These are phyloP conservation scores for Austroboletus eburneus DNA, from an alignment of 768 basidiomycete genomes.

Conservation along the genomic window DNA sequence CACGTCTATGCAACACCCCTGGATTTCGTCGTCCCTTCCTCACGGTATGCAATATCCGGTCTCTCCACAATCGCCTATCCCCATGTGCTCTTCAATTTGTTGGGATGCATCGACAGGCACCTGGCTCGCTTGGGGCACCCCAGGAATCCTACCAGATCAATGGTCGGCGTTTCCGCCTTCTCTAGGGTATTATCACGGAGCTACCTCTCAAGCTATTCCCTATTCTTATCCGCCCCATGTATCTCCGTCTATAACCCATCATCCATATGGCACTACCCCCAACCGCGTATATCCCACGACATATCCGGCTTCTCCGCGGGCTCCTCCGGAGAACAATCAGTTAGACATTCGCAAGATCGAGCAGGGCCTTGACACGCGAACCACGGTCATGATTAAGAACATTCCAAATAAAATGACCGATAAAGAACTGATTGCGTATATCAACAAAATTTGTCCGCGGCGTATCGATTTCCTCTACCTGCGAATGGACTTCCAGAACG, in stretches of 20 bases:
- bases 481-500: conserved; percentile 81
- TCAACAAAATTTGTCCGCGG: conserved; percentile 67
- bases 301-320: conserved; percentile 27
- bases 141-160: conserved; percentile 24
- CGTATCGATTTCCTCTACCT: conserved; percentile 85
- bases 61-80: conserved; percentile 26
- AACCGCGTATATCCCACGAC: conserved; percentile 19
- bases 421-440: conserved; percentile 63
- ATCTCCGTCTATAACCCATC: conserved; percentile 20
- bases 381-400: conserved; percentile 89
- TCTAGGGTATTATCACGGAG: conserved; percentile 25
- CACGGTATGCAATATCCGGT: conserved; percentile 28
- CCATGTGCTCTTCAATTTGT: conserved; percentile 25
- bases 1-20: conserved; percentile 20
- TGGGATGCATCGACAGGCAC: conserved; percentile 29
- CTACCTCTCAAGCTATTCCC: conserved; percentile 17
- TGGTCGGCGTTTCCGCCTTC: conserved; percentile 29
- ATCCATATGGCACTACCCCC: conserved; percentile 15
- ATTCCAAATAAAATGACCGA: conserved; percentile 91
- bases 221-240: conserved; percentile 29
- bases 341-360: conserved; percentile 71
- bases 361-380: conserved; percentile 72
- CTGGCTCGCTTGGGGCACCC: conserved; percentile 30
- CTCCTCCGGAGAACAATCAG: conserved; percentile 44
- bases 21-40: conserved; percentile 24